Evolutionary conservation across 2,329 filamentous ascomycete genomes (phyloP).

Genomic region (Chaetomiaceae sp.): DNA sequence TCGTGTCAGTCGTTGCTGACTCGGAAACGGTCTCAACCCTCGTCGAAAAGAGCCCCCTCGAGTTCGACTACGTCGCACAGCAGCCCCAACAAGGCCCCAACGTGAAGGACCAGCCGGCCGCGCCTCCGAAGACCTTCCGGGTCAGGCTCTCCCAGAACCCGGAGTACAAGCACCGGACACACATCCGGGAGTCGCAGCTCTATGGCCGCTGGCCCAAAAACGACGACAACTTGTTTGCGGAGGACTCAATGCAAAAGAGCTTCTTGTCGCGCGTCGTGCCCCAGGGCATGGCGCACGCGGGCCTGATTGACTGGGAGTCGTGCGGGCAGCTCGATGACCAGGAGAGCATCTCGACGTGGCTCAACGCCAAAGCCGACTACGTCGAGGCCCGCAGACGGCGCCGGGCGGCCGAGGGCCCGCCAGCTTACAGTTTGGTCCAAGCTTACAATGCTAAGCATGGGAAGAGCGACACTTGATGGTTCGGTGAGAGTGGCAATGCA

Average conservation of each 20-base stretch:
- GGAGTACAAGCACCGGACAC: constrained; percentile 35
- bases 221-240: constrained; percentile 17
- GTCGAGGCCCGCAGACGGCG: not conserved
- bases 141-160: constrained; percentile 36
- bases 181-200: constrained; percentile 33
- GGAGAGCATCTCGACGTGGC: not conserved
- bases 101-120: not conserved
- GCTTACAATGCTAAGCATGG: not conserved
- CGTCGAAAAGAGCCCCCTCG: constrained; percentile 41
- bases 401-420: not conserved
- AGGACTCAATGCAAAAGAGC: constrained; percentile 32
- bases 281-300: constrained; percentile 31
- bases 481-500: not conserved
- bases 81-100: not conserved
- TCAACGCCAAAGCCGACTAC: not conserved
- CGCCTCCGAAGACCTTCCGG: constrained; percentile 32
- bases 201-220: constrained; percentile 37
- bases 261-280: constrained; percentile 37
- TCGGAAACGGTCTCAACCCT: constrained; percentile 35
- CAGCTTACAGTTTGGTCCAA: constrained; percentile 9
- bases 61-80: constrained; percentile 35
- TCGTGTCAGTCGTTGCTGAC: constrained; percentile 43
- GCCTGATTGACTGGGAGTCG: constrained; percentile 40
- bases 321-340: constrained; percentile 10
- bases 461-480: not conserved